Evolutionary conservation across 352 stramenopile species (phyloP).

Genomic region (Phytophthora pluvialis): DNA sequence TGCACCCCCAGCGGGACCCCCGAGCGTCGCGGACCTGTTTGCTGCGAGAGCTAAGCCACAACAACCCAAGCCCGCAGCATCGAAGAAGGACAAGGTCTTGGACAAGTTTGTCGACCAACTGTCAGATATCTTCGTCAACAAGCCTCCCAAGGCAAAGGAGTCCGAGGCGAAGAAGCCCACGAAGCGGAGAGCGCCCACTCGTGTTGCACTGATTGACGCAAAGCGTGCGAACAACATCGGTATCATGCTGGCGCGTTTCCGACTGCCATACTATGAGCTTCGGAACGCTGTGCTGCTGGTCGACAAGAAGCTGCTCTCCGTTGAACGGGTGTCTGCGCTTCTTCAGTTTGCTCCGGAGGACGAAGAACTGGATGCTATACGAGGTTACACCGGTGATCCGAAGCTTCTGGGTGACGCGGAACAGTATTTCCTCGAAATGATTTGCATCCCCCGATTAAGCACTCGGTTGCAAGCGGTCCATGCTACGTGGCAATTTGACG

Average conservation of each 20-base stretch:
- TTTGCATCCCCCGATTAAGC: slow-evolving; percentile 61
- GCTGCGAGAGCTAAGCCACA: slow-evolving; percentile 35
- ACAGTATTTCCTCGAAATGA: slow-evolving; percentile 81
- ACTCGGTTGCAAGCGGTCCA: slow-evolving; percentile 81
- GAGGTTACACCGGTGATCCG: slow-evolving; percentile 64
- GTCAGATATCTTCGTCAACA: slow-evolving; percentile 84
- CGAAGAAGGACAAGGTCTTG: slow-evolving; percentile 56
- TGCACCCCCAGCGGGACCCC: slow-evolving; percentile 13
- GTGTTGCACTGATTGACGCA: slow-evolving; percentile 81
- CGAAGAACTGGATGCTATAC: slow-evolving; percentile 70
- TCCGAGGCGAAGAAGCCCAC: slow-evolving; percentile 53
- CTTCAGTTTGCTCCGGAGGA: slow-evolving; percentile 84
- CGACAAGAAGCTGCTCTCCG: slow-evolving; percentile 78
- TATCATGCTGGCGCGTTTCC: slow-evolving; percentile 87
- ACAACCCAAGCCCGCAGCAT: slow-evolving; percentile 16
- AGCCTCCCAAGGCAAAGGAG: slow-evolving; percentile 67
- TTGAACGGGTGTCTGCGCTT: slow-evolving; percentile 73
- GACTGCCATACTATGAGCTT: slow-evolving; percentile 83
- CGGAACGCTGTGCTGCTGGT: slow-evolving; percentile 78
- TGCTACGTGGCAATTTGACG: slow-evolving; percentile 86
- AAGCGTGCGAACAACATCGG: slow-evolving; percentile 89
- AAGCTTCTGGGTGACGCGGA: slow-evolving; percentile 83
- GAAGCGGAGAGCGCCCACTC: slow-evolving; percentile 71
- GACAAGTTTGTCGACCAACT: slow-evolving; percentile 75
- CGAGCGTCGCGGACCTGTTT: slow-evolving; percentile 51